A percentile compares a stretch with the other conserved stretches of the same genome.
Evolutionary conservation across 75 land plant species (phyloP).

Genomic region (Cunninghamia lanceolata): DNA sequence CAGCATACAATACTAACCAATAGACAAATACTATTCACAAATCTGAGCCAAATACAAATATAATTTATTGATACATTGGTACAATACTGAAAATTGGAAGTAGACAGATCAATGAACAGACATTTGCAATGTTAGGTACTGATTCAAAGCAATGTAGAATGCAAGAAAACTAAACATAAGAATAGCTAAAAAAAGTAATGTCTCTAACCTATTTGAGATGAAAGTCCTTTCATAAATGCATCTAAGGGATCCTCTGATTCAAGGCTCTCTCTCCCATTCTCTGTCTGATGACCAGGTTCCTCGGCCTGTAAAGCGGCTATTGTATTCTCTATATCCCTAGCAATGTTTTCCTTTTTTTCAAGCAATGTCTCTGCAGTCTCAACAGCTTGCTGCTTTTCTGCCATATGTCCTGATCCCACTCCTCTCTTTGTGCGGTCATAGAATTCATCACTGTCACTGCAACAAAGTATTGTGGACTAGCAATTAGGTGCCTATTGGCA

Average conservation of each 20-base stretch:
- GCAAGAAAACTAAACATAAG: not conserved
- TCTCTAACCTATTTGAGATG: conserved; percentile 75
- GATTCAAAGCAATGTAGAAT: not conserved
- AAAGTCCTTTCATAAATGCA: conserved; percentile 85
- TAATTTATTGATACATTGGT: not conserved
- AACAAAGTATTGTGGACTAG: not conserved
- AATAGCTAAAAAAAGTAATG: not conserved
- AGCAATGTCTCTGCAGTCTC: conserved; percentile 93
- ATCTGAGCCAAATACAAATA: not conserved
- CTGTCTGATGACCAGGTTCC: conserved; percentile 21
- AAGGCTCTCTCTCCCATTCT: conserved; percentile 16
- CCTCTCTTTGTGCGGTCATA: conserved; percentile 84
- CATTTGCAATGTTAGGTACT: not conserved
- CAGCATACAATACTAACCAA: not conserved
- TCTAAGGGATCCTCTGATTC: conserved; percentile 80
- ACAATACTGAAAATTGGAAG: not conserved
- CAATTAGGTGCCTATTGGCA: not conserved
- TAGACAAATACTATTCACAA: not conserved
- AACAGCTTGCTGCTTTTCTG: conserved; percentile 42
- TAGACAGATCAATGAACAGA: not conserved
- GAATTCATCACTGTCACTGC: conserved; percentile 96
- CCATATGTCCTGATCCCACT: conserved; percentile 17
- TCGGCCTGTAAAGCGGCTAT: conserved; percentile 24
- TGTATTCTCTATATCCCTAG: conserved; percentile 76
- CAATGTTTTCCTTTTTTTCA: conserved; percentile 67